Conservation (phyloP, 2,329 filamentous ascomycete species). For the Xylaria arbuscula region DNA sequence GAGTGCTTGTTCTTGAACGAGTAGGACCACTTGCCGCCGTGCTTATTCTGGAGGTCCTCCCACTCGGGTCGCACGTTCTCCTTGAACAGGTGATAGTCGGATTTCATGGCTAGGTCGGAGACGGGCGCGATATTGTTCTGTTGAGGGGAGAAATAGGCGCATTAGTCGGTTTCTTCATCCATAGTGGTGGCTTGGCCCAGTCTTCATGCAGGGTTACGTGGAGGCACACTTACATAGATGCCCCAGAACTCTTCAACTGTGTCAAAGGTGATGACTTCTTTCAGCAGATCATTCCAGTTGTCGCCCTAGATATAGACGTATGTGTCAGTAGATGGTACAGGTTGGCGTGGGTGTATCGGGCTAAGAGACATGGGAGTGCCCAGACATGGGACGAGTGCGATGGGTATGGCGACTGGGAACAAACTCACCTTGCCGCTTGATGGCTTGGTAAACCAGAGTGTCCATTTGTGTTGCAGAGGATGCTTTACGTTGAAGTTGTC, state of each 20-base stretch:
- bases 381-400: neutral
- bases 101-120: slow-evolving; percentile 95
- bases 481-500: slow-evolving; percentile 99
- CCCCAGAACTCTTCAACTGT: slow-evolving; percentile 99
- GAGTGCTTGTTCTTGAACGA: slow-evolving; percentile 95
- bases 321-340: slow-evolving; percentile 31
- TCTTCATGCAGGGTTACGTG: slow-evolving; percentile 3
- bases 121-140: slow-evolving; percentile 99
- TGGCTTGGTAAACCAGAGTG: slow-evolving; percentile 99
- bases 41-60: slow-evolving; percentile 99
- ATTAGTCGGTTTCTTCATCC: slow-evolving; percentile 5
- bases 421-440: slow-evolving; percentile 86
- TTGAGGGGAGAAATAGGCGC: slow-evolving; percentile 27
- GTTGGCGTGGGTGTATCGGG: neutral
- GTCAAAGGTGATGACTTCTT: slow-evolving; percentile 98
- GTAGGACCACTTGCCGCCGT: slow-evolving; percentile 99
- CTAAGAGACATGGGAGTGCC: neutral
- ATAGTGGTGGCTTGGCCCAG: neutral
- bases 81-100: slow-evolving; percentile 99
- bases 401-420: neutral
- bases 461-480: slow-evolving; percentile 97
- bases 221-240: slow-evolving; percentile 80
- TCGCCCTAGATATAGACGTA: slow-evolving; percentile 72
- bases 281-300: slow-evolving; percentile 98
- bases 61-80: slow-evolving; percentile 95